Evolutionary conservation across 108 stramenopile genomes (phyloP), one percentile per base, ranked within the genome.

Genomic region (Craspedostauros australis): DNA sequence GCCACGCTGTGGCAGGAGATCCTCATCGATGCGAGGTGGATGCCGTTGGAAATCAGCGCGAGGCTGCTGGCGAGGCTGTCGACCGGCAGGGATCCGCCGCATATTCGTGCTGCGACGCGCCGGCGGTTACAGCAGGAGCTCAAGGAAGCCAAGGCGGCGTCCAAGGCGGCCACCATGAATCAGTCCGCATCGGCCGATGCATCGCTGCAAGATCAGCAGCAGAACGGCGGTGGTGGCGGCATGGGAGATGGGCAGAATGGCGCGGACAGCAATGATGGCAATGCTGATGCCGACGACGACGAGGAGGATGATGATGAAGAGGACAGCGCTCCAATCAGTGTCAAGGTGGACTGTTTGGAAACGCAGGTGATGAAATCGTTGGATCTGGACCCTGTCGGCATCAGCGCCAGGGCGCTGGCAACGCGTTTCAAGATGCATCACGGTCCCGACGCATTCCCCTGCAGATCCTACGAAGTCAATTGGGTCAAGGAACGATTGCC

Each of bases 361-460:
- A 68, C 84, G 4, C 73, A 84, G 36, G 73, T 81, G 1, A 76
- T 90, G 64, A 64, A 72, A 26, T 70, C 68, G 22, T 19, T 55
- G 32, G 53, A 39, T 7, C 70, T 54, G 27, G 88, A 90, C 59
- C 71, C 74, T 5, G 84, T 90, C 29, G 88, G 84, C 7, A 81
- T 90, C 34, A 68, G 80, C 21, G 82, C 88, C 46, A 84, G 84
- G 60, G 84, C 84, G 12, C 57, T 90, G 25, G 79, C 79, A 18
- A 90, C 88, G 14, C 57, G 59, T 38, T 90, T 90, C 58, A 26
- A 50, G n/a, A 40, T 51, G 33, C 65, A 78, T 39, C 75, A 80
- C 50, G 79, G 84, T n/a, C 50, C 67, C 39, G 66, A 77, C 21
- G 66, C 66, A 19, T 85, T 69, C 64, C 88, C 88, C 2, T 84